Evolutionary conservation across 768 basidiomycete species (phyloP).

Genomic region (Leccinellum rugosiceps): DNA sequence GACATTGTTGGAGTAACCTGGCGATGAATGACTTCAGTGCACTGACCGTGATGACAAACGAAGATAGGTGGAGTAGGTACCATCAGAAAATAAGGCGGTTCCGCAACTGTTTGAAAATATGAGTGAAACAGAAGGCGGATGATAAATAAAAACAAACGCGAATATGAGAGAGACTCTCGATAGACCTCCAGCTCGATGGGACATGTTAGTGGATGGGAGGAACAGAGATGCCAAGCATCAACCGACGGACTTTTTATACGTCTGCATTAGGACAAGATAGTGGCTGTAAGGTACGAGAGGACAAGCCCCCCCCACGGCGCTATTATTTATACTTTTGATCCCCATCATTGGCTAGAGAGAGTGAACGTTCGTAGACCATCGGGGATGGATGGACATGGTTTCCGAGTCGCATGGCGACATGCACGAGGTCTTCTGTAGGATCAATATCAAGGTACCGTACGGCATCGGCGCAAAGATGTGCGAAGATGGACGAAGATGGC

Average conservation of each 20-base stretch:
- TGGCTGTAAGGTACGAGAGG: background rate
- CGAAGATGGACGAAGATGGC: background rate
- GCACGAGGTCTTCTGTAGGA: background rate
- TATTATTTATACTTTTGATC: background rate
- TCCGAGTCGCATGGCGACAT: background rate
- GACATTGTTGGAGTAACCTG: conserved; percentile 79
- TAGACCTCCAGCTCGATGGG: conserved; percentile 22
- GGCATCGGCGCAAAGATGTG: background rate
- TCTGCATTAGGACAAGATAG: background rate
- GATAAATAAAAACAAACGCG: conserved; percentile 51
- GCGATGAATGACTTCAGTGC: conserved; percentile 4
- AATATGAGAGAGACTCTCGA: conserved; percentile 78
- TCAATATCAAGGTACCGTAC: background rate
- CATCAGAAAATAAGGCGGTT: conserved; percentile 86
- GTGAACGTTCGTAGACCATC: conserved; percentile 22
- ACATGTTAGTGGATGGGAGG: conserved; percentile 12
- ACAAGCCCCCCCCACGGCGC: background rate
- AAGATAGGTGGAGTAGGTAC: conserved; percentile 33
- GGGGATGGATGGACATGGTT: background rate
- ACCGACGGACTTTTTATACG: conserved; percentile 9
- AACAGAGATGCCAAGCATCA: background rate
- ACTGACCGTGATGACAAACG: background rate
- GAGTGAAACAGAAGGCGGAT: background rate
- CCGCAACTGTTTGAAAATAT: conserved; percentile 54
- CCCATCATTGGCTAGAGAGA: conserved; percentile 11